Evolutionary conservation across 2,329 filamentous ascomycete species (phyloP).

Genomic region (Trichoderma koningii): DNA sequence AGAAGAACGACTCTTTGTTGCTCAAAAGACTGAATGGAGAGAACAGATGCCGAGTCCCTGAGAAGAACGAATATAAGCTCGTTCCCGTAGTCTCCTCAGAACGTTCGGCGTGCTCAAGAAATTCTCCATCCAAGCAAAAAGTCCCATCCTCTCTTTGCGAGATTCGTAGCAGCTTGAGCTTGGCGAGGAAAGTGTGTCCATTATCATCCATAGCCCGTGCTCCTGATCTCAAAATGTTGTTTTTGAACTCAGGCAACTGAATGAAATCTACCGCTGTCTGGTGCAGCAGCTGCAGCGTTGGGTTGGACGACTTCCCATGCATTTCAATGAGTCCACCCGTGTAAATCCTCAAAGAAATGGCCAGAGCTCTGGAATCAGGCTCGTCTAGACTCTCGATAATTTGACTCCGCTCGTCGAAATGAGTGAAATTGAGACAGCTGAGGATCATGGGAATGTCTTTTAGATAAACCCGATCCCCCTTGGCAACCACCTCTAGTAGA

Average conservation of each 20-base stretch:
- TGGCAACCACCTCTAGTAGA: slow-evolving; percentile 14
- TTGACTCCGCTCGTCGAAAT: not conserved
- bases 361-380: not conserved
- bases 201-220: not conserved
- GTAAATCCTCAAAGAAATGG: not conserved
- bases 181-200: not conserved
- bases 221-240: not conserved
- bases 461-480: not conserved
- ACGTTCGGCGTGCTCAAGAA: too few relatives aligned
- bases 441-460: not conserved
- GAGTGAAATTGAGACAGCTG: not conserved
- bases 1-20: too few relatives aligned
- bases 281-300: not conserved
- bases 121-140: too few relatives aligned
- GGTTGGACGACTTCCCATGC: too few relatives aligned
- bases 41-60: too few relatives aligned
- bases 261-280: slow-evolving; percentile 5
- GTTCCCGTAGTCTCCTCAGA: too few relatives aligned
- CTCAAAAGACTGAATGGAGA: too few relatives aligned
- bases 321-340: not conserved
- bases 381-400: not conserved
- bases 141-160: too few relatives aligned
- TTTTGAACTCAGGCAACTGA: not conserved
- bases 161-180: not conserved
- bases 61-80: too few relatives aligned